Conservation (phyloP, 106 monocot genomes). For the Allium fistulosum region DNA sequence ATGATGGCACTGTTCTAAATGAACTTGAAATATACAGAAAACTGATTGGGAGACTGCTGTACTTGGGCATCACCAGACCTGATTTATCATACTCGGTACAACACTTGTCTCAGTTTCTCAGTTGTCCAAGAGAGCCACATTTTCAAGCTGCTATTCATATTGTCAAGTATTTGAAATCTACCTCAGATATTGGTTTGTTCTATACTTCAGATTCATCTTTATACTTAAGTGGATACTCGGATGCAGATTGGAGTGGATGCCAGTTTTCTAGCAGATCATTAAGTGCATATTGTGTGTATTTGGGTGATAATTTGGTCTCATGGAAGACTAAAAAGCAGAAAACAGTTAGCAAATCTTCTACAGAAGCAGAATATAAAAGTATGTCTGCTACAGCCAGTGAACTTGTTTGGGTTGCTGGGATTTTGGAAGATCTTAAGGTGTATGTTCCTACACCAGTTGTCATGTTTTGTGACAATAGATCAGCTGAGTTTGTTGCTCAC, state of each 20-base stretch:
- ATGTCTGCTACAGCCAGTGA: neutral
- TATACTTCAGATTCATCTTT: neutral
- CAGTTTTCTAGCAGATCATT: neutral
- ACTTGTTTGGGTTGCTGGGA: neutral
- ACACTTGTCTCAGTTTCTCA: neutral
- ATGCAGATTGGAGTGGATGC: neutral
- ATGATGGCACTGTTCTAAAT: no score
- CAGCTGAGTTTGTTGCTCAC: neutral
- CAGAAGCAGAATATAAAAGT: neutral
- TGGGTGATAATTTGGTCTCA: neutral
- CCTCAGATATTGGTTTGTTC: neutral
- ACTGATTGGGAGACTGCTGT: neutral
- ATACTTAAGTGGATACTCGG: neutral
- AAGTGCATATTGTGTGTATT: neutral
- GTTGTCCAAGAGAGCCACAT: neutral
- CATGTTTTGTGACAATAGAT: constrained; percentile 1
- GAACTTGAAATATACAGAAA: neutral
- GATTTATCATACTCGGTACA: neutral
- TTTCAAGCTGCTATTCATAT: neutral
- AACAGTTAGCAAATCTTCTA: neutral
- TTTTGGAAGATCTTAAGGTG: neutral
- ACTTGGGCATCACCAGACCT: neutral
- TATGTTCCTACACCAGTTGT: neutral
- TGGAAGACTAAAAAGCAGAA: neutral
- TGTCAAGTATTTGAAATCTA: neutral